Base-by-base conservation (phyloP, 1,139 yeast species). In the Eremothecium cymbalariae region DNA sequence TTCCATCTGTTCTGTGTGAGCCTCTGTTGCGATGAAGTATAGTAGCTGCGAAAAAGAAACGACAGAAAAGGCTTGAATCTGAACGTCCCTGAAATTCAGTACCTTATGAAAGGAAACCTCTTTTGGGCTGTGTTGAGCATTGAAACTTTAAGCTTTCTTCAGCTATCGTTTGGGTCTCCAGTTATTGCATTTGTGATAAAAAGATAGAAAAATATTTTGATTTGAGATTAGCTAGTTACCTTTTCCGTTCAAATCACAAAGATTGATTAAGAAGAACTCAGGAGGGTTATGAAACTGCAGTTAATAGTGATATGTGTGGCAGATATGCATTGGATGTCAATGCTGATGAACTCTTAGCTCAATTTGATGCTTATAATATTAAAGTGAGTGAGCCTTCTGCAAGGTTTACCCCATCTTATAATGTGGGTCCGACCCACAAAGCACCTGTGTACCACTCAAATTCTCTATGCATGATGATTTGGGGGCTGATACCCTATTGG, bases 401-500 rank as follows among this genome's bases (percentile, higher is more conserved):
- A 15, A 20, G 12, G 3, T 26, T 27, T 20, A 18, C 13, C 6
- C 31, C 33, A 12, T 50, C 62, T 7, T 68, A 65, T 42, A 75
- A 75, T 44, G 60, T 75, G 3, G 68, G 70, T 0, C 83, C 82
- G 0, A 72, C 75, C 1, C 53, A 60, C 18, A 43, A 41, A 19
- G 69, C 69, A 1, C 72, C 78, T 1, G 70, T 71, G 1, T 64
- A 67, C 1, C 27, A 42, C 23, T 43, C 47, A 14, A 46, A 54
- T 27, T 38, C 47, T 3, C 28, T 67, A 3, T 58, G 58, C 33
- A 62, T 60, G 25, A 73, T 75, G 79, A 66, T 64, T 32, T 77
- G 83, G 80, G 80, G 83, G 1, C 54, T 77, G 28, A 61, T 74
- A 2, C 81, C 83, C 0, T 52, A 53, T 9, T 74, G 74, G 71